These are phyloP conservation scores for Balamuthia mandrillaris DNA, from an alignment of 208 protist species.

Conservation along the genomic window DNA sequence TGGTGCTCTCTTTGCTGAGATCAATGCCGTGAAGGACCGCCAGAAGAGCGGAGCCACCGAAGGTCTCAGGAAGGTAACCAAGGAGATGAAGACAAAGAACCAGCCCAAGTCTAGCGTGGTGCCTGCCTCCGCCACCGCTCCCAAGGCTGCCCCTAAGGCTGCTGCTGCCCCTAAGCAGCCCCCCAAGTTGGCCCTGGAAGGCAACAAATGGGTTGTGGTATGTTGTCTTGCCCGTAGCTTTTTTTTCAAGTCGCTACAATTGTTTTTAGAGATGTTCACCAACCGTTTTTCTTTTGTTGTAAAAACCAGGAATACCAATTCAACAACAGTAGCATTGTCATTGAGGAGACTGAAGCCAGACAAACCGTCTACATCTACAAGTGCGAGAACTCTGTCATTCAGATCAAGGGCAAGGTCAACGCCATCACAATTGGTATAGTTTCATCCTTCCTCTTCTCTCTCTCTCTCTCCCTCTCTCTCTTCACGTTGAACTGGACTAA, in stretches of 20 bases:
- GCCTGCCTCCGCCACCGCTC: background rate
- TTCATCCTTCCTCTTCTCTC: constrained; percentile 12
- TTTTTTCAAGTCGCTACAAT: background rate
- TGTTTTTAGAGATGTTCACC: background rate
- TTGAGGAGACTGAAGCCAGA: constrained; percentile 54
- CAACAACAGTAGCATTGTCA: constrained; percentile 64
- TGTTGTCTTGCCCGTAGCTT: background rate
- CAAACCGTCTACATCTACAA: constrained; percentile 78
- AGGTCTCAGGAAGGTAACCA: constrained; percentile 60
- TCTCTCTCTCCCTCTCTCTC: background rate
- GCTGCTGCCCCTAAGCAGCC: constrained; percentile 36
- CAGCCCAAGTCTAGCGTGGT: constrained; percentile 51
- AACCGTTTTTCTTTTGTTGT: background rate
- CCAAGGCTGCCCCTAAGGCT: background rate
- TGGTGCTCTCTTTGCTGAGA: constrained; percentile 48
- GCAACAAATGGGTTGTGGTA: constrained; percentile 71
- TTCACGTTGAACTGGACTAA: no score
- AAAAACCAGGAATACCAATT: constrained; percentile 66
- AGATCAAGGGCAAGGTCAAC: constrained; percentile 76
- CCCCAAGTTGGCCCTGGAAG: constrained; percentile 63
- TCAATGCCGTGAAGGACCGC: background rate
- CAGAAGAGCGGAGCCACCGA: constrained; percentile 16
- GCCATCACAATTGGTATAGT: constrained; percentile 55
- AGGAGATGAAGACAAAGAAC: constrained; percentile 70
- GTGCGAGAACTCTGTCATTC: constrained; percentile 61